Conservation (phyloP, 441 rosid genomes). For the Flueggea neowawraea region DNA sequence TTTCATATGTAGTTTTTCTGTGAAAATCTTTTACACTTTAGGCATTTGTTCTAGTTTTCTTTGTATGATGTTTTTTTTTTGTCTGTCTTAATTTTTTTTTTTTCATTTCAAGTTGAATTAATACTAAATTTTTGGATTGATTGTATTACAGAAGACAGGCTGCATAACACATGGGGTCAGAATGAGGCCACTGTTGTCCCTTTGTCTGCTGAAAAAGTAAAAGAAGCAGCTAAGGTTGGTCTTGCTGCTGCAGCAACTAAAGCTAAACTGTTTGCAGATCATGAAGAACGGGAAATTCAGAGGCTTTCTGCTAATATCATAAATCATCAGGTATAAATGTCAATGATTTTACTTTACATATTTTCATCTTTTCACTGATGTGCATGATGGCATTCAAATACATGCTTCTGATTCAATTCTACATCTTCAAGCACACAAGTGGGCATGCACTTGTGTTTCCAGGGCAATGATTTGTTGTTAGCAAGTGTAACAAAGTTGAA, state of each 20-base stretch:
- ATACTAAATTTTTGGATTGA: slow-evolving; percentile 6
- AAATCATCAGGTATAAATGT: slow-evolving; percentile 73
- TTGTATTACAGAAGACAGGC: slow-evolving; percentile 35
- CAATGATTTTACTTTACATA: not conserved
- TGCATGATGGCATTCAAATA: too few species aligned
- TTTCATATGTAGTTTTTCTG: too few species aligned
- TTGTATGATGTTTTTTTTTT: not conserved
- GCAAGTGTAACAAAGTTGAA: not conserved
- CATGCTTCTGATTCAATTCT: too few species aligned
- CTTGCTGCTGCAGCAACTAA: slow-evolving; percentile 93
- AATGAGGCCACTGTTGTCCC: slow-evolving; percentile 46
- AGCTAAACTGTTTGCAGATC: slow-evolving; percentile 96
- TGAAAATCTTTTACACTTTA: too few species aligned
- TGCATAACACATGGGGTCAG: slow-evolving; percentile 37
- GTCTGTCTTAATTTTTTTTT: slow-evolving; percentile 2
- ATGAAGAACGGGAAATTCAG: slow-evolving; percentile 98
- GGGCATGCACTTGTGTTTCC: not conserved
- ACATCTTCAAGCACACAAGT: too few species aligned
- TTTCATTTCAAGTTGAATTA: not conserved
- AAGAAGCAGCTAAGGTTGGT: slow-evolving; percentile 80
- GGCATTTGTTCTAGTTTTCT: too few species aligned
- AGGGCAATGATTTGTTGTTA: not conserved
- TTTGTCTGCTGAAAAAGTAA: slow-evolving; percentile 59
- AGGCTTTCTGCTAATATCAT: slow-evolving; percentile 90
- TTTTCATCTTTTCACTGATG: not conserved